A percentile compares a stretch with the other conserved stretches of the same genome.
These are phyloP conservation scores for Saccharomycopsis vini DNA, from an alignment of 805 yeast species.

Conservation along the genomic window DNA sequence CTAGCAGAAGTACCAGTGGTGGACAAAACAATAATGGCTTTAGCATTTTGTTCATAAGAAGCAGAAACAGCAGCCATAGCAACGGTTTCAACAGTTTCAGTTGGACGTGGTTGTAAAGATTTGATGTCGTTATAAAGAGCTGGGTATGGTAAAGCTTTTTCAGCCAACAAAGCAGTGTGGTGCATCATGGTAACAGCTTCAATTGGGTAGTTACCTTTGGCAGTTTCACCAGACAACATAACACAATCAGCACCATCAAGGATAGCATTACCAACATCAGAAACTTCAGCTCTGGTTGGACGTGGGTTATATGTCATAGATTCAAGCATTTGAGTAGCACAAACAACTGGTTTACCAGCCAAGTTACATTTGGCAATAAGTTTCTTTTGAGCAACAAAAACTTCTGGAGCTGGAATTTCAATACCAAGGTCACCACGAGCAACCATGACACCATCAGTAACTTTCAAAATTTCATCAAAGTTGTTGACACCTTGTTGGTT, in stretches of 20 bases:
- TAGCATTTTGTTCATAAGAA: constrained; percentile 90
- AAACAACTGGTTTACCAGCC: constrained; percentile 98
- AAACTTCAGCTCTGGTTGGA: constrained; percentile 99
- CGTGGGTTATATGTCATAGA: constrained; percentile 99
- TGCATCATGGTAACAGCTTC: constrained; percentile 99
- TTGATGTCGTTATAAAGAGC: constrained; percentile 82
- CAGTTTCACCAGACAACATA: constrained; percentile 99
- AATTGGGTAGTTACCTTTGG: constrained; percentile 97
- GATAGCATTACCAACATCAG: constrained; percentile 98
- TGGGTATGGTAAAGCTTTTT: constrained; percentile 88
- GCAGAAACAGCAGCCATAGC: constrained; percentile 97
- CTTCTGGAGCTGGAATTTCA: constrained; percentile 98
- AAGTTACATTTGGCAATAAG: constrained; percentile 98
- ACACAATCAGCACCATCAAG: constrained; percentile 99
- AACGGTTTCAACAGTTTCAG: constrained; percentile 90
- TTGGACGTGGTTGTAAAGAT: constrained; percentile 76
- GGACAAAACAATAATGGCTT: constrained; percentile 92
- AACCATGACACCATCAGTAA: constrained; percentile 99
- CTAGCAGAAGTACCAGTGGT: constrained; percentile 95
- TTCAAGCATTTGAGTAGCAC: constrained; percentile 99
- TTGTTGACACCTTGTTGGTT: constrained; percentile 99
- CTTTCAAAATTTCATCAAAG: constrained; percentile 89
- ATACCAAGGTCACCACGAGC: constrained; percentile 99
- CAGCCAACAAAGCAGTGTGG: constrained; percentile 93
- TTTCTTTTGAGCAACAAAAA: constrained; percentile 96